phyloP scores from a whole-genome alignment of 495 filamentous ascomycete genomes.

The Apiosordaria backusii region DNA sequence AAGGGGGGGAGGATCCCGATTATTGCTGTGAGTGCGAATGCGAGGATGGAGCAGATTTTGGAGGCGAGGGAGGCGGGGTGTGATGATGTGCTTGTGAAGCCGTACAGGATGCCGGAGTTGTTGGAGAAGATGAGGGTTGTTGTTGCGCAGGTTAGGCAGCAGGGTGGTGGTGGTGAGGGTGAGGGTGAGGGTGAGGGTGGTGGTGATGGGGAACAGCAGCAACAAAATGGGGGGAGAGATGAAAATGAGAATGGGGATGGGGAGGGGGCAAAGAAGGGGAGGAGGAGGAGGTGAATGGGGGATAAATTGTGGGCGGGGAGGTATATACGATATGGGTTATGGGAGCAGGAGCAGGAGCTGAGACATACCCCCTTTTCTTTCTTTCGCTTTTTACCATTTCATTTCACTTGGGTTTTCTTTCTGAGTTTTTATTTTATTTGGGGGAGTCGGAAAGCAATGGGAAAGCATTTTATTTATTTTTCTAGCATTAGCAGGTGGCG shows the following conservation, averaged over 20 bases:
- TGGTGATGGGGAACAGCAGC: no score
- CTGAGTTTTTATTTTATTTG: neutral
- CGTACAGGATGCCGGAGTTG: conserved; percentile 46
- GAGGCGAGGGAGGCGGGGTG: conserved; percentile 62
- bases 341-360: no score
- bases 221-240: no score
- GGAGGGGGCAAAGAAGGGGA: neutral
- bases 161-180: neutral
- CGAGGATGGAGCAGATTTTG: conserved; percentile 61
- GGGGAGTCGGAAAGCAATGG: neutral
- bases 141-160: conserved; percentile 42
- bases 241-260: neutral
- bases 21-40: conserved; percentile 76
- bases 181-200: neutral
- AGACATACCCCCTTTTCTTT: no score
- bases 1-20: conserved; percentile 60
- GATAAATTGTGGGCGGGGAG: no score
- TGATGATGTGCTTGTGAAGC: conserved; percentile 46
- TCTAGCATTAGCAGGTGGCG: no score
- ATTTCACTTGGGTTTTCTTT: no score
- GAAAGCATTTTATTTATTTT: no score
- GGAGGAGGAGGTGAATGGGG: neutral
- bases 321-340: no score
- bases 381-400: neutral
- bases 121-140: conserved; percentile 41